These are phyloP conservation scores for Pseudozyma flocculosa DNA, from an alignment of 1,284 basidiomycete species.

Conservation along the genomic window DNA sequence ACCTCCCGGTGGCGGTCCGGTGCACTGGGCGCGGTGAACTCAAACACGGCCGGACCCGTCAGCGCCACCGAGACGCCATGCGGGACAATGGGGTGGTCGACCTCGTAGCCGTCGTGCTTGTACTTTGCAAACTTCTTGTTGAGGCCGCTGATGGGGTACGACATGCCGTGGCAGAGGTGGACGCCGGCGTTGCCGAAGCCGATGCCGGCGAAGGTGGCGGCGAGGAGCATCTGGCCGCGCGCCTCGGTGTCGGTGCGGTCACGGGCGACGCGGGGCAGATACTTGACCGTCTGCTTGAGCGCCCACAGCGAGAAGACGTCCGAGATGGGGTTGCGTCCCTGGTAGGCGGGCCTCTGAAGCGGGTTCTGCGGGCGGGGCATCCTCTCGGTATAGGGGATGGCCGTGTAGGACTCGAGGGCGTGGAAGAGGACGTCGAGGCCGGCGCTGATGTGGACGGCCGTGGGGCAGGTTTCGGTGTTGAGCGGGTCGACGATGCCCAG, in stretches of 20 bases:
- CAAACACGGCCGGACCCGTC: conserved; percentile 33
- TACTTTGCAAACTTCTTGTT: conserved; percentile 73
- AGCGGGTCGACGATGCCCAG: conserved; percentile 82
- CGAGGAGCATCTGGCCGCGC: conserved; percentile 82
- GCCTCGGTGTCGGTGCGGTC: conserved; percentile 77
- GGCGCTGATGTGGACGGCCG: conserved; percentile 80
- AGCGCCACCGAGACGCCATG: conserved; percentile 61
- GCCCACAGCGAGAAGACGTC: conserved; percentile 97
- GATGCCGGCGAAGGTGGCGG: conserved; percentile 70
- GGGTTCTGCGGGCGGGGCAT: conserved; percentile 86
- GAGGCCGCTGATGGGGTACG: conserved; percentile 64
- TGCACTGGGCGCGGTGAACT: conserved; percentile 63
- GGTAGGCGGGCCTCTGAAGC: conserved; percentile 83
- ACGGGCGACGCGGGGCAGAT: conserved; percentile 82
- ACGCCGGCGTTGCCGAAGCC: conserved; percentile 94
- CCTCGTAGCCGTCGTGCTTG: conserved; percentile 67
- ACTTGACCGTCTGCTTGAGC: conserved; percentile 82
- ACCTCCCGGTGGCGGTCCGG: conserved; percentile 87
- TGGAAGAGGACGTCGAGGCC: conserved; percentile 91
- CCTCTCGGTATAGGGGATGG: conserved; percentile 72
- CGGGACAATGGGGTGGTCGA: conserved; percentile 84
- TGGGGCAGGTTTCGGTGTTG: conserved; percentile 74
- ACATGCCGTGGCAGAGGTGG: conserved; percentile 50
- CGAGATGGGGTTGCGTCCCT: conserved; percentile 89
- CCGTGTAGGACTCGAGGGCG: conserved; percentile 72